These are phyloP conservation scores for Penicillium cinerascens DNA, from an alignment of 495 filamentous ascomycete species.

Conservation along the genomic window DNA sequence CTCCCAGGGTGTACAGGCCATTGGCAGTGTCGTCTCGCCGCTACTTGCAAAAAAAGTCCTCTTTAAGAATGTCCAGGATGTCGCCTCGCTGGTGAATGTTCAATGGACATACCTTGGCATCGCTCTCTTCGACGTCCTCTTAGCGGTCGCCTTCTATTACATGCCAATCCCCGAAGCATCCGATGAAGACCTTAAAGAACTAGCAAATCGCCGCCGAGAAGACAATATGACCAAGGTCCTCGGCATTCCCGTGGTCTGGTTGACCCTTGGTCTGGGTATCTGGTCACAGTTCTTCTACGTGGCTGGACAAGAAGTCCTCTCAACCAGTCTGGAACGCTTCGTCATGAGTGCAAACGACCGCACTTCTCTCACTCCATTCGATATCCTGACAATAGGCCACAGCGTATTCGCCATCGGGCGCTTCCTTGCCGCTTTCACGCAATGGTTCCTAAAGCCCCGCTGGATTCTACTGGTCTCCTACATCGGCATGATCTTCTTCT, in stretches of 20 bases:
- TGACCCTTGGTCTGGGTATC: constrained; percentile 54
- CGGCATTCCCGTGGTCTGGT: constrained; percentile 50
- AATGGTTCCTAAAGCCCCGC: constrained; percentile 58
- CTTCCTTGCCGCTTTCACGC: constrained; percentile 55
- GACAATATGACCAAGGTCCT: constrained; percentile 47
- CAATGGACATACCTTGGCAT: constrained; percentile 74
- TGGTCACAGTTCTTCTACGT: constrained; percentile 64
- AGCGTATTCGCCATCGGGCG: constrained; percentile 60
- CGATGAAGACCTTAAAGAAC: constrained; percentile 58
- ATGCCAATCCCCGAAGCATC: constrained; percentile 64
- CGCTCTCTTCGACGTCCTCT: constrained; percentile 58
- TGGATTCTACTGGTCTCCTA: constrained; percentile 58
- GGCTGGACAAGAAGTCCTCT: constrained; percentile 60
- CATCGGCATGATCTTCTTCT: constrained; percentile 52
- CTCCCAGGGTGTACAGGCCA: constrained; percentile 65
- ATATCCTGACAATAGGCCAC: constrained; percentile 54
- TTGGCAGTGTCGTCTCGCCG: constrained; percentile 60
- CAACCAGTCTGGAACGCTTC: constrained; percentile 43
- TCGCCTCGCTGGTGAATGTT: constrained; percentile 57
- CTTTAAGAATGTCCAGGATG: constrained; percentile 49
- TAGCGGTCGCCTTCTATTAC: constrained; percentile 64
- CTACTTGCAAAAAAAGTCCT: constrained; percentile 60
- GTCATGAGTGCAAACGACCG: constrained; percentile 31
- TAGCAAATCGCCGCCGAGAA: constrained; percentile 48
- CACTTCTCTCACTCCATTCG: constrained; percentile 31